phyloP scores from a whole-genome alignment of 1,284 basidiomycete species.

The Malassezia yamatoensis region DNA sequence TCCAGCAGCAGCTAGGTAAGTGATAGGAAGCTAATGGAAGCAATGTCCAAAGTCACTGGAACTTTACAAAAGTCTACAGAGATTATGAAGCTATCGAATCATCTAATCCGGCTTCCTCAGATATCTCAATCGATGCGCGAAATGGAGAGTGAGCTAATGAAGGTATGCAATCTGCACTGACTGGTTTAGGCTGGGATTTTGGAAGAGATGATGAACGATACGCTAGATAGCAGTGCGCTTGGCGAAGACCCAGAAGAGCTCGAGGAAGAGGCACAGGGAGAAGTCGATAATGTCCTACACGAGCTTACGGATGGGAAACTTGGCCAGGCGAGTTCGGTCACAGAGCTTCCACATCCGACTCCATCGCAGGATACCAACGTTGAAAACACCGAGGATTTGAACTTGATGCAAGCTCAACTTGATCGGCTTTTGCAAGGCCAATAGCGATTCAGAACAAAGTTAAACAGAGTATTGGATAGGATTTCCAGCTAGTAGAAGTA shows the following conservation, averaged over 20 bases:
- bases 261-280: constrained; percentile 90
- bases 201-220: constrained; percentile 51
- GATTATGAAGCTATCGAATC: constrained; percentile 95
- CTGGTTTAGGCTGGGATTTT: constrained; percentile 48
- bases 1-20: constrained; percentile 85
- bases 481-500: constrained; percentile 19
- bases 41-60: constrained; percentile 94
- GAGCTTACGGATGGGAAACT: constrained; percentile 67
- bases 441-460: background rate
- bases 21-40: constrained; percentile 51
- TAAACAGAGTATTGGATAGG: background rate
- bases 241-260: constrained; percentile 74
- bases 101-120: constrained; percentile 81
- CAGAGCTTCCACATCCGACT: constrained; percentile 28
- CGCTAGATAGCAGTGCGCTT: constrained; percentile 48
- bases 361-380: constrained; percentile 24
- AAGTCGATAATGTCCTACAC: constrained; percentile 91
- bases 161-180: constrained; percentile 49
- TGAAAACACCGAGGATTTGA: constrained; percentile 34
- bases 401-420: constrained; percentile 42
- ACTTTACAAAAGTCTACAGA: constrained; percentile 93
- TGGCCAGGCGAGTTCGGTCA: constrained; percentile 34
- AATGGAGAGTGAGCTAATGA: constrained; percentile 99
- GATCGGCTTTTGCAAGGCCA: constrained; percentile 40
- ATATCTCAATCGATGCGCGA: constrained; percentile 85